These are phyloP conservation scores for Geosmithia morbida DNA, from an alignment of 2,329 filamentous ascomycete species.

Conservation along the genomic window DNA sequence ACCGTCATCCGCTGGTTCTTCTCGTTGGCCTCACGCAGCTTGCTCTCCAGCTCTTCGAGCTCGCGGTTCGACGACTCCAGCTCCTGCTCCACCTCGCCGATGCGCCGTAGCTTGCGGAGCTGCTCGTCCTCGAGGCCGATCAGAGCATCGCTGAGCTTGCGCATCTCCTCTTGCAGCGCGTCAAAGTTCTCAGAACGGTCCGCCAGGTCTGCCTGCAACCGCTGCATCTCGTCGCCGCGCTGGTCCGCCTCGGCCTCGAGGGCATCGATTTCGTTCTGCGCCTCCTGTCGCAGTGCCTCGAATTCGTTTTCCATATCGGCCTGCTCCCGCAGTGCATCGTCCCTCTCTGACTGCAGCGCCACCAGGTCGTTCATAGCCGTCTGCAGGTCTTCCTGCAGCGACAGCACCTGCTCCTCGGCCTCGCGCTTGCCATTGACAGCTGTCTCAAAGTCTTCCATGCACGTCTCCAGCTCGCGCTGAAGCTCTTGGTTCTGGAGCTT, in stretches of 20 bases:
- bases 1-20: constrained; percentile 82
- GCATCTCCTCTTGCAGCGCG: constrained; percentile 88
- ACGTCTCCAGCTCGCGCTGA: constrained; percentile 66
- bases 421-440: constrained; percentile 49
- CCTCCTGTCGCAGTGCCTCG: constrained; percentile 44
- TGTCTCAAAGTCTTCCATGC: constrained; percentile 64
- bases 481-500: constrained; percentile 86
- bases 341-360: constrained; percentile 66
- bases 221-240: constrained; percentile 55
- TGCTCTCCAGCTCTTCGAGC: constrained; percentile 71
- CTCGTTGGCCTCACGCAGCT: constrained; percentile 68
- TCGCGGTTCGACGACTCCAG: constrained; percentile 75
- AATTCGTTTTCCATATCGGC: constrained; percentile 45
- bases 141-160: constrained; percentile 74
- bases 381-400: constrained; percentile 70
- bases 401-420: constrained; percentile 40
- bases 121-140: constrained; percentile 83
- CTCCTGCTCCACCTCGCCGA: constrained; percentile 72
- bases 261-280: constrained; percentile 50
- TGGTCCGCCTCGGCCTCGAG: constrained; percentile 61
- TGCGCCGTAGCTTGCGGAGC: constrained; percentile 60
- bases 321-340: constrained; percentile 63
- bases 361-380: constrained; percentile 67
- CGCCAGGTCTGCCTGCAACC: constrained; percentile 55
- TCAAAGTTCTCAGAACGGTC: constrained; percentile 77